A percentile compares a stretch with the other conserved stretches of the same genome.
phyloP scores from a whole-genome alignment of 2,329 filamentous ascomycete genomes.

The Teratosphaeria viscida region DNA sequence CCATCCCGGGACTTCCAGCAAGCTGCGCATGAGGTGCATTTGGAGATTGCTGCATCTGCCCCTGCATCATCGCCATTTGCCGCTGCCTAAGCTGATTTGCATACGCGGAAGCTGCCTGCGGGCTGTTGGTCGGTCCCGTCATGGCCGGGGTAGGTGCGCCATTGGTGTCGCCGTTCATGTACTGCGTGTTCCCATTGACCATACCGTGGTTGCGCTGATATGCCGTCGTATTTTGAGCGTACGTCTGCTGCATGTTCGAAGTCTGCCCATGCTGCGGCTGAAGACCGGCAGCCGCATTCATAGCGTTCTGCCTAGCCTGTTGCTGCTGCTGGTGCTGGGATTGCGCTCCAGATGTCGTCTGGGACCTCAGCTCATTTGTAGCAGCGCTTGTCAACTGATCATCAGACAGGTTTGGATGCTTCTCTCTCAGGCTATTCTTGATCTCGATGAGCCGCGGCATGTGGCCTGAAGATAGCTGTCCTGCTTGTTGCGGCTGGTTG shows the following conservation, averaged over 20 bases:
- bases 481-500: constrained; percentile 28
- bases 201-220: constrained; percentile 16
- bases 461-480: constrained; percentile 42
- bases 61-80: constrained; percentile 17
- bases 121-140: constrained; percentile 1
- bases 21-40: constrained; percentile 12
- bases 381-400: constrained; percentile 46
- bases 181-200: constrained; percentile 5
- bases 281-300: constrained; percentile 29
- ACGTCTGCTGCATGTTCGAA: constrained; percentile 14
- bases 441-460: constrained; percentile 46
- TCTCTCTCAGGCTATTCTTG: constrained; percentile 41
- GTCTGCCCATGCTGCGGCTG: constrained; percentile 6
- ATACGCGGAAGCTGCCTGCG: constrained; percentile 16
- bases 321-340: constrained; percentile 16
- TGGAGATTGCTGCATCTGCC: constrained; percentile 14
- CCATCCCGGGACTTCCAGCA: constrained; percentile 17
- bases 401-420: constrained; percentile 40
- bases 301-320: constrained; percentile 27
- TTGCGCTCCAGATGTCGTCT: constrained; percentile 12
- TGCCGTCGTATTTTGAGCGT: constrained; percentile 16
- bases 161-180: constrained; percentile 7
- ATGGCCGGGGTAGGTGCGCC: constrained; percentile 4
- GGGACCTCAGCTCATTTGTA: constrained; percentile 38
- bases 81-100: constrained; percentile 22